Base-by-base conservation (phyloP, 345 rosid genomes). In the Citrus inodora region DNA sequence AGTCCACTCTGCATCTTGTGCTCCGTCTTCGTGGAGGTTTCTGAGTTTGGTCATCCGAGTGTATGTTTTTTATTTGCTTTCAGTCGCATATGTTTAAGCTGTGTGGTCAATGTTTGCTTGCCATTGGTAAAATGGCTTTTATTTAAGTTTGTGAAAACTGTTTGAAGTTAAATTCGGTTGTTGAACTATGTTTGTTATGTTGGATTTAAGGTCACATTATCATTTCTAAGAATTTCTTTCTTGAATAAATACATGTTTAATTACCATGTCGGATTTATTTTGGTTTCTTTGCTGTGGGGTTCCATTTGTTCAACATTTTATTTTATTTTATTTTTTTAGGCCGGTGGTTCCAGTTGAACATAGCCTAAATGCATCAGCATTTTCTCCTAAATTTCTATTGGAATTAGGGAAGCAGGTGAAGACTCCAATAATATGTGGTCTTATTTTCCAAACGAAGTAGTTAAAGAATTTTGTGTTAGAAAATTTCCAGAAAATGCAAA, bases 1-100 rank as follows among this genome's bases (percentile, higher is more conserved):
- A 80, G 65, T 80, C 82, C 6, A 81, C 81, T 35, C 84, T 81
- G 8, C 84, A 81, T 51, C 46, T 81, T 32, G 80, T 81, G 4
- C 77, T 81, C 0, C 83, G 83, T 4, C 46, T 81, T 17, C 73
- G 83, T n/a, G 83, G 83, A 8, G 83, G 83, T 28, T 66, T 33
- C 46, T 66, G 70, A 66, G 48, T 33, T 35, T 33, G 48, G 70
- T 66, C 70, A 51, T 5, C 27, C 1, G 46, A 0, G 27, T 9
- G 48, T 66, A 0, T 16, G 56, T 16, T 14, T 51, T 16, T 17
- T 51, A 4, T 51, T 51, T 51, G 22, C 13, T 11, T 42, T 11
- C 51, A 42, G 48, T 33, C 9, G 7, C 42, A 7, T 0, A 60
- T 61, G 21, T 61, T 11, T 61, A 16, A 1, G 2, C 7, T 11